Evolutionary conservation across 441 rosid species (phyloP), one percentile per base, ranked within the genome.

Genomic region (Francoa sonchifolia): DNA sequence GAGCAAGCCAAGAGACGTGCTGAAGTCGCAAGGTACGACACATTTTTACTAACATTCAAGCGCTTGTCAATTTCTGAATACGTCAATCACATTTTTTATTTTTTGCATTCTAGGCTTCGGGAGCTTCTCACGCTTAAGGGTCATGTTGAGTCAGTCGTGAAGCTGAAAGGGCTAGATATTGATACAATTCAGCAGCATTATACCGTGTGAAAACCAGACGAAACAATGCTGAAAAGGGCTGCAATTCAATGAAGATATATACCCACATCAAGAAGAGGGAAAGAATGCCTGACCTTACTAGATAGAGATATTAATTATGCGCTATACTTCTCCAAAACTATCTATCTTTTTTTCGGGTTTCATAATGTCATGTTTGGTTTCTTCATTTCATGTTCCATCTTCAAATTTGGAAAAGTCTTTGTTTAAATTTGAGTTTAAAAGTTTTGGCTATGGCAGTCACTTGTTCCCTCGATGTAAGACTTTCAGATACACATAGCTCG

Each of bases 1-100:
- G 94, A 87, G 66, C 97, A 87, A 59, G 97, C 97, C 15, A 87
- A 50, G n/a, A n/a, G n/a, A n/a, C n/a, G n/a, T n/a, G n/a, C n/a
- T n/a, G n/a, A n/a, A n/a, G n/a, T n/a, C n/a, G 93, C 97, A 35
- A 77, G 96, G 96, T 86, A 68, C 16, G 12, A 4, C 18, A 33
- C 37, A 13, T 11, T 1, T 14, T 19, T 29, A 8, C 33, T 29
- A 29, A 29, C 9, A 29, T 8, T n/a, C 9, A 29, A 29, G n/a
- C 8, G 1, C 8, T 29, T 29, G 9, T 29, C 7, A 27, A 27
- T n/a, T 27, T 27, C 4, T 2, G 7, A 27, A 27, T n/a, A 4
- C 30, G 10, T 27, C 7, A 27, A 27, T 4, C 9, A 27, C 9
- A 27, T 27, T n/a, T n/a, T 15, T 34, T 2, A 4, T 12, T 3